Conservation (phyloP, 768 basidiomycete genomes). For the Russula griseocarnosa region DNA sequence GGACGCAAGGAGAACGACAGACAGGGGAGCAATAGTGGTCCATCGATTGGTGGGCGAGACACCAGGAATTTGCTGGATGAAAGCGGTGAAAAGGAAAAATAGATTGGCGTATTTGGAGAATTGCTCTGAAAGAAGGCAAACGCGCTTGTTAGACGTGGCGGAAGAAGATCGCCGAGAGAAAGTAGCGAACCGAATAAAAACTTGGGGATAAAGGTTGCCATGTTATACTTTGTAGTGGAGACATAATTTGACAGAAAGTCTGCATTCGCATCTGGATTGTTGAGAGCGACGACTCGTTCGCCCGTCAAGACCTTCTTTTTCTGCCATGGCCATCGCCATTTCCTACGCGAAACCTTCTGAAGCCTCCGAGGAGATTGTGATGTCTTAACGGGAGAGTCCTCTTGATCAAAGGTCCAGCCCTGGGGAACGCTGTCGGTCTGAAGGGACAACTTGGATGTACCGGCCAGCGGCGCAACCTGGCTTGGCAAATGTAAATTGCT, state of each 20-base stretch:
- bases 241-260: slow-evolving; percentile 80
- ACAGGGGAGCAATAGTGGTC: slow-evolving; percentile 91
- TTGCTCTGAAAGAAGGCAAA: slow-evolving; percentile 59
- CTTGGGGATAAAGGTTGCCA: slow-evolving; percentile 83
- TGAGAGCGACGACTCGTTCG: slow-evolving; percentile 79
- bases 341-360: slow-evolving; percentile 34
- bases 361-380: neutral
- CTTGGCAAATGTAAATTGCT: slow-evolving; percentile 55
- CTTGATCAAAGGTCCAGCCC: slow-evolving; percentile 74
- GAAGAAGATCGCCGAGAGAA: neutral
- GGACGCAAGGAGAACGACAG: slow-evolving; percentile 83
- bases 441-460: slow-evolving; percentile 46
- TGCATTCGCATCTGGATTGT: slow-evolving; percentile 62
- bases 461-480: slow-evolving; percentile 59
- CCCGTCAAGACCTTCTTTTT: slow-evolving; percentile 61
- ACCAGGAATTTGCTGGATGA: slow-evolving; percentile 95
- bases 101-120: slow-evolving; percentile 98
- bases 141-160: slow-evolving; percentile 13
- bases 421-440: slow-evolving; percentile 49
- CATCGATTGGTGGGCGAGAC: slow-evolving; percentile 95
- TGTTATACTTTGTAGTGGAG: slow-evolving; percentile 93
- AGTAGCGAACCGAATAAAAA: slow-evolving; percentile 75
- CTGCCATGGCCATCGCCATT: slow-evolving; percentile 85
- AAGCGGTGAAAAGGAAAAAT: slow-evolving; percentile 97
- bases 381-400: slow-evolving; percentile 37